These are phyloP conservation scores for Hymenoscyphus infarciens DNA, from an alignment of 2,329 filamentous ascomycete genomes.

Conservation along the genomic window DNA sequence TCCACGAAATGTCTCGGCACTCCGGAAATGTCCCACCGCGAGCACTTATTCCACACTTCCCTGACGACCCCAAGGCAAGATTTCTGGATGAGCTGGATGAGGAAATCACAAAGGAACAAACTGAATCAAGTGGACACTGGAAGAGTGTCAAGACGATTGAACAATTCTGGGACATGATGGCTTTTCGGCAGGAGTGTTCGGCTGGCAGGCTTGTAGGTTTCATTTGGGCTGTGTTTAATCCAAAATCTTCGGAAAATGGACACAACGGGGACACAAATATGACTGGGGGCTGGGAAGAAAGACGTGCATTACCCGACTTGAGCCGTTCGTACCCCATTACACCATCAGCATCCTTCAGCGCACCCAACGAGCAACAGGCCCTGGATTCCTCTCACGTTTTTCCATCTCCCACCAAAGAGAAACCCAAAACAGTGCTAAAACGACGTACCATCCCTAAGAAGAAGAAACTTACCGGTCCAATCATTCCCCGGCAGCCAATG, in stretches of 20 bases:
- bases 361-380: constrained; percentile 22
- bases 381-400: constrained; percentile 10
- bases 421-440: constrained; percentile 6
- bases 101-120: constrained; percentile 60
- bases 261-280: constrained; percentile 22
- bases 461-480: constrained; percentile 54
- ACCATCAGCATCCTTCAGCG: constrained; percentile 25
- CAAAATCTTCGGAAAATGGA: constrained; percentile 14
- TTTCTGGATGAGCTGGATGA: constrained; percentile 88
- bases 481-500: constrained; percentile 60
- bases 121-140: constrained; percentile 67
- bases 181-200: constrained; percentile 91
- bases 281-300: constrained; percentile 10
- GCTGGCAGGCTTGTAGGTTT: constrained; percentile 91
- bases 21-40: constrained; percentile 67
- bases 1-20: constrained; percentile 63
- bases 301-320: background rate
- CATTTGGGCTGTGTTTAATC: constrained; percentile 78
- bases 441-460: constrained; percentile 41
- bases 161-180: constrained; percentile 99
- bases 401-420: constrained; percentile 14
- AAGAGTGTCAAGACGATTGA: constrained; percentile 77
- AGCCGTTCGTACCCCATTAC: constrained; percentile 10
- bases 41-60: constrained; percentile 84
- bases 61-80: constrained; percentile 90